Conservation (phyloP, 2,329 filamentous ascomycete genomes). For the Drechslerella coelobrocha region DNA sequence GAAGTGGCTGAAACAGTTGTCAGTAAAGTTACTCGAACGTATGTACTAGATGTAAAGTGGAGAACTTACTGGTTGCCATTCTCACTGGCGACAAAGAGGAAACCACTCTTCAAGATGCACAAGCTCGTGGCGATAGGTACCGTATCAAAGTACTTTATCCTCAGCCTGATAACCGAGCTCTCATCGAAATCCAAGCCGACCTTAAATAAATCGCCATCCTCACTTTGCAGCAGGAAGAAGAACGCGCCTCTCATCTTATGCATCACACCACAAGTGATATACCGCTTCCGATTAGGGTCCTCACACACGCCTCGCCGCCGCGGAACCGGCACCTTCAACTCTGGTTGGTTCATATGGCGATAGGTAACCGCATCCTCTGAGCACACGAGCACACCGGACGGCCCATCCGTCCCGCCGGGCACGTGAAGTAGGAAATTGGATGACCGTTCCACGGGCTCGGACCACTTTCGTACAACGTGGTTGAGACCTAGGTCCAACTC, state of each 20-base stretch:
- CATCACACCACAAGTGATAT: slow-evolving; percentile 90
- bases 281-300: slow-evolving; percentile 87
- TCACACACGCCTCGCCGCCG: slow-evolving; percentile 85
- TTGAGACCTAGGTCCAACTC: slow-evolving; percentile 96
- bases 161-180: slow-evolving; percentile 77
- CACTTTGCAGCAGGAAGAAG: slow-evolving; percentile 94
- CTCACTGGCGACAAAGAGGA: slow-evolving; percentile 89
- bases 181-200: slow-evolving; percentile 93
- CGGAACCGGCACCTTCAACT: slow-evolving; percentile 87
- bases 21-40: not conserved
- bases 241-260: slow-evolving; percentile 96
- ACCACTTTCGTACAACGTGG: slow-evolving; percentile 96
- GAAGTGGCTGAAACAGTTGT: slow-evolving; percentile 65
- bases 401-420: slow-evolving; percentile 89
- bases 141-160: slow-evolving; percentile 98
- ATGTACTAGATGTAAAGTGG: not conserved
- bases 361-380: slow-evolving; percentile 95
- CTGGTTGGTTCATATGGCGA: slow-evolving; percentile 91
- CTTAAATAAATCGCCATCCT: slow-evolving; percentile 98
- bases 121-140: slow-evolving; percentile 86
- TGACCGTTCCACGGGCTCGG: slow-evolving; percentile 87
- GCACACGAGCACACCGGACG: slow-evolving; percentile 93
- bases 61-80: slow-evolving; percentile 74
- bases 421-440: slow-evolving; percentile 93
- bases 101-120: slow-evolving; percentile 93